Evolutionary conservation across 179 eudicot genomes (phyloP), one percentile per base, ranked within the genome.

Genomic region (Silene noctiflora): DNA sequence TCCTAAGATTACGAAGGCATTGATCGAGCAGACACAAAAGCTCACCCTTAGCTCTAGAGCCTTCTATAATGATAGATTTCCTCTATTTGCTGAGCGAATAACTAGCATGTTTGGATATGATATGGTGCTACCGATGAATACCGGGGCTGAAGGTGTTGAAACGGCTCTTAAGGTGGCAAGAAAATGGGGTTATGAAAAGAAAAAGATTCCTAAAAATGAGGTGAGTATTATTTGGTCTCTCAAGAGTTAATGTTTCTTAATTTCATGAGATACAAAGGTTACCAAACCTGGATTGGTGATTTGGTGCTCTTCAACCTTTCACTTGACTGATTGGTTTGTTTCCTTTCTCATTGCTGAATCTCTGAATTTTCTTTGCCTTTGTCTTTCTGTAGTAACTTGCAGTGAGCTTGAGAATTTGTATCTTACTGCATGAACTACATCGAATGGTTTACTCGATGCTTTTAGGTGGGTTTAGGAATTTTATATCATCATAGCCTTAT

Each of bases 71-170:
- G 93, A 92, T 69, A 85, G 61, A 76, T 94, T 94, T 82, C 98
- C 98, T 65, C 62, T 85, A 67, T 87, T 90, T 80, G 97, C 98
- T 6, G 91, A 94, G 80, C 79, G 74, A 76, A 82, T 94, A 75
- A 90, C 97, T 65, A 83, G 82, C 85, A 77, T 94, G 85, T 94
- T 94, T 86, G 96, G 97, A 60, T 94, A 94, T 73, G 97, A 94
- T 70, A 94, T 94, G 98, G 94, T 91, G 76, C 86, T 94, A 63
- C 98, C 98, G 13, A 94, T 94, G 98, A 94, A 94, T 76, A 94
- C 98, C 53, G 98, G 98, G 59, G 98, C 98, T 73, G 98, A 94
- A 89, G 98, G 94, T 48, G 98, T 94, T 56, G 98, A 94, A 86
- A 94, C 98, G 71, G 97, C 98, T 61, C 79, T 94, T 72, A 94